Evolutionary conservation across 495 filamentous ascomycete genomes (phyloP).

Genomic region (Pseudoneurospora amorphoporcata): DNA sequence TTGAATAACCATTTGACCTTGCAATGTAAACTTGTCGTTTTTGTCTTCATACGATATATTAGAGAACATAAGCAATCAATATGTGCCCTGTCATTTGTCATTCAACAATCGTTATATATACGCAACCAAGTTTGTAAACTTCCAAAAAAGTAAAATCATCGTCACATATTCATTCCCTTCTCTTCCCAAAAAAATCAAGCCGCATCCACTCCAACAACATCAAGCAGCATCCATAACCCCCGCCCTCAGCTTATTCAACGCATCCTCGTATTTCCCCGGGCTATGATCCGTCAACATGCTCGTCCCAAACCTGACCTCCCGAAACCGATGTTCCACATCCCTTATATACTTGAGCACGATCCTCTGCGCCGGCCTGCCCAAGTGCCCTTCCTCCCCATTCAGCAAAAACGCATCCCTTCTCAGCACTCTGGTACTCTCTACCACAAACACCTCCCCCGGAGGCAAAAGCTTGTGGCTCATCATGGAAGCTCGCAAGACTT

Average conservation of each 20-base stretch:
- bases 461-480: constrained; percentile 59
- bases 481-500: constrained; percentile 58
- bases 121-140: neutral
- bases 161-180: neutral
- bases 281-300: constrained; percentile 71
- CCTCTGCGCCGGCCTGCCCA: constrained; percentile 53
- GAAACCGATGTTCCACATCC: constrained; percentile 57
- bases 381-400: constrained; percentile 24
- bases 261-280: constrained; percentile 61
- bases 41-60: neutral
- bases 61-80: neutral
- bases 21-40: too few species aligned
- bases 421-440: constrained; percentile 53
- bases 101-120: neutral
- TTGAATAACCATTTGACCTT: too few species aligned
- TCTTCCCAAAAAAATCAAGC: neutral
- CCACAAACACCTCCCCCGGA: constrained; percentile 65
- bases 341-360: constrained; percentile 56
- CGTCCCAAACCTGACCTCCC: constrained; percentile 59
- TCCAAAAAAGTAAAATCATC: too few species aligned
- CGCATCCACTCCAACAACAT: neutral
- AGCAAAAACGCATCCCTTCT: constrained; percentile 45
- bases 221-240: constrained; percentile 19
- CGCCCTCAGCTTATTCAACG: constrained; percentile 27
- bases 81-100: neutral